Conservation (phyloP, 2,329 filamentous ascomycete genomes). For the Fusarium protoensiforme region DNA sequence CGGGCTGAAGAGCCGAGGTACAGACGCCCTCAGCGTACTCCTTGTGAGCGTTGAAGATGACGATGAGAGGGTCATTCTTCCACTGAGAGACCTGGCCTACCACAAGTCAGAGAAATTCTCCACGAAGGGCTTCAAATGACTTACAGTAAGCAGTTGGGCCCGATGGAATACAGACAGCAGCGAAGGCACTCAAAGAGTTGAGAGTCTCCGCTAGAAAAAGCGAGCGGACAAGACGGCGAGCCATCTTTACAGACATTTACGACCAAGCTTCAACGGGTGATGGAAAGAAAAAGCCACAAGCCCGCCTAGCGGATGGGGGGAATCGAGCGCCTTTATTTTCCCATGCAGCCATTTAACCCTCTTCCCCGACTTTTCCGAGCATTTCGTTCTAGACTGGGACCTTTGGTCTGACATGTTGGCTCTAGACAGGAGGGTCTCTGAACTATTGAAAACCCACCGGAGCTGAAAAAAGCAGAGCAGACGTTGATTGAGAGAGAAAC, state of each 20-base stretch:
- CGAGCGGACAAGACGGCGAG: constrained; percentile 27
- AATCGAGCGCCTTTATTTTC: neutral
- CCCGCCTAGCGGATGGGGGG: neutral
- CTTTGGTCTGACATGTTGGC: neutral
- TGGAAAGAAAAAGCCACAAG: neutral
- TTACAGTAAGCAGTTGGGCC: constrained; percentile 12
- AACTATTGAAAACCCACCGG: constrained; percentile 6
- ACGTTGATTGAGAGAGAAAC: neutral
- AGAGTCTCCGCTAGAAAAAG: constrained; percentile 4
- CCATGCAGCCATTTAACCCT: neutral
- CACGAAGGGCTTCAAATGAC: neutral
- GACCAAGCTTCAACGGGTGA: neutral
- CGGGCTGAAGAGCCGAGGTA: constrained; percentile 13
- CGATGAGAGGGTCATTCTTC: constrained; percentile 18
- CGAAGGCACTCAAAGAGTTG: neutral
- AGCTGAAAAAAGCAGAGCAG: neutral
- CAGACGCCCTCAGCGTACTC: constrained; percentile 10
- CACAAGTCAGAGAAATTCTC: neutral
- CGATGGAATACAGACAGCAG: neutral
- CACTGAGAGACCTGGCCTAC: constrained; percentile 6
- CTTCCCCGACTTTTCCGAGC: neutral
- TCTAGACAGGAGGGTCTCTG: neutral
- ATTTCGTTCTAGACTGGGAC: constrained; percentile 7
- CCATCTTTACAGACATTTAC: constrained; percentile 8
- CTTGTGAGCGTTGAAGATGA: neutral